Evolutionary conservation across 345 rosid species (phyloP), one percentile per base, ranked within the genome.

Genomic region (Punica granatum): DNA sequence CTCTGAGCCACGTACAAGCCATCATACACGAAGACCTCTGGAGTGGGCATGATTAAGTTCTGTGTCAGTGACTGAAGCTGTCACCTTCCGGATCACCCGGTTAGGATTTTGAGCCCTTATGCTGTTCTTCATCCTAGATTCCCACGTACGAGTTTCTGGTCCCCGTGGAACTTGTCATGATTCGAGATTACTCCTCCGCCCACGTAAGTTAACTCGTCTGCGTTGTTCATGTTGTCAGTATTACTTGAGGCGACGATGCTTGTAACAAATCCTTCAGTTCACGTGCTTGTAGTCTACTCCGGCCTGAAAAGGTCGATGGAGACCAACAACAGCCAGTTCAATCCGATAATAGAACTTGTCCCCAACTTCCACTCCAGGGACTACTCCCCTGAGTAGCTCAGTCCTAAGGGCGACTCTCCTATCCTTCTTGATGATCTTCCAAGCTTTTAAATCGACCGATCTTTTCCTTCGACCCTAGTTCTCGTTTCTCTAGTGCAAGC

Each of bases 131-230:
- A 75, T 34, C 32, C 70, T 26, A 70, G 64, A 19, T 75, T 75
- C 15, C 78, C 78, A 18, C 71, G 41, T 12, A 26, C 59, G 12
- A 75, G 78, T 43, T 70, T 70, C 61, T 75, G 78, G 1, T 75
- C 72, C 3, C 63, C 66, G 0, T 60, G 7, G 2, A 28, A 21
- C 60, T 67, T n/a, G 18, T 42, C 28, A 6, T 39, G 25, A 9
- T 14, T 10, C 14, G 65, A 42, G 41, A 60, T 39, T 26, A 71
- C 74, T n/a, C 78, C 78, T 19, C 67, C 48, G 5, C 78, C 74
- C 18, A 64, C 21, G 37, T 75, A 75, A 32, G 65, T 21, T 65
- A 75, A 49, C 36, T 26, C 74, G 34, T 70, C 71, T 2, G 78
- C 60, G 13, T 49, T 31, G 7, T 31, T 58, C 49, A 54, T 44